phyloP scores from a whole-genome alignment of 305 asterid species.

The Fraxinus sp. region DNA sequence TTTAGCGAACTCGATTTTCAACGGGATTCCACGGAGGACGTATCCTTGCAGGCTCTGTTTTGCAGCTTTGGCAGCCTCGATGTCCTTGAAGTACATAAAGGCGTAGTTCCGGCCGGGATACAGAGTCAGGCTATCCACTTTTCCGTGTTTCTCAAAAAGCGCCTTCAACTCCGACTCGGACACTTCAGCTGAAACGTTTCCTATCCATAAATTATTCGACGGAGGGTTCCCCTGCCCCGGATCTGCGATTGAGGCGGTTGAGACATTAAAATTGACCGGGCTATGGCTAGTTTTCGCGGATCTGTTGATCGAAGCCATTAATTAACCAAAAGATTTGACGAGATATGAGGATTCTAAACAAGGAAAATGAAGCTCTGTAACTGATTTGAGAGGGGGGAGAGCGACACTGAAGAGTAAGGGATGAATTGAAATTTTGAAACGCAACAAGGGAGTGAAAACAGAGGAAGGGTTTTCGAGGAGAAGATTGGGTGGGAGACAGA shows the following conservation, averaged over 20 bases:
- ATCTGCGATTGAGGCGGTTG: conserved; percentile 24
- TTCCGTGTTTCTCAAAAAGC: conserved; percentile 60
- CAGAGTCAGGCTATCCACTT: conserved; percentile 62
- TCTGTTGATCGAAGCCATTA: conserved; percentile 44
- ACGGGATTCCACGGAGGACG: conserved; percentile 52
- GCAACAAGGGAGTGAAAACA: background rate
- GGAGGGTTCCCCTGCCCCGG: conserved; percentile 45
- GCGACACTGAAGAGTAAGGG: background rate
- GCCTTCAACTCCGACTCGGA: conserved; percentile 64
- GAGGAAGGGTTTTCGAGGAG: background rate
- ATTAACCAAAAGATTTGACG: background rate
- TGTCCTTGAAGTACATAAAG: conserved; percentile 60
- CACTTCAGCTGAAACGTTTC: conserved; percentile 65
- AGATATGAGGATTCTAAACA: background rate
- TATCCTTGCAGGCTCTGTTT: conserved; percentile 69
- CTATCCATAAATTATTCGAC: conserved; percentile 86
- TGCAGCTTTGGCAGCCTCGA: conserved; percentile 68
- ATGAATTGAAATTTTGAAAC: background rate
- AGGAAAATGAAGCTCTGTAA: background rate
- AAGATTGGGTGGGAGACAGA: background rate
- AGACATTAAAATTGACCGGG: conserved; percentile 15
- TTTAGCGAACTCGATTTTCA: conserved; percentile 89
- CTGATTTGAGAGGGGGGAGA: background rate
- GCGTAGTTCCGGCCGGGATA: conserved; percentile 81
- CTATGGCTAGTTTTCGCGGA: conserved; percentile 31